Evolutionary conservation across 1,284 basidiomycete species (phyloP).

Genomic region (Phlebopus sp.): DNA sequence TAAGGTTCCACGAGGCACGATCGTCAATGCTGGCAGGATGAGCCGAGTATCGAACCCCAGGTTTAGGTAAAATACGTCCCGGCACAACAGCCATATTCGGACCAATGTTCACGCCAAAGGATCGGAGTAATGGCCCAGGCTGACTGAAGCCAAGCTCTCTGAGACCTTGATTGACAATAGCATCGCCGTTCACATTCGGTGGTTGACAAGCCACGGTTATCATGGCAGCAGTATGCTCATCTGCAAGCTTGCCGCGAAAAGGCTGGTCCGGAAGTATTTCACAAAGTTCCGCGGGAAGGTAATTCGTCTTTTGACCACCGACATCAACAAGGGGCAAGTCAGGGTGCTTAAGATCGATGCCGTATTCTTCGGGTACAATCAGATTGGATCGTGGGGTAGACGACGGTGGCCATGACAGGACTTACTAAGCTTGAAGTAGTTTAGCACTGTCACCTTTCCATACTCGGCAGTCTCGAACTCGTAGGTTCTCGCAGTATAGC

Average conservation of each 20-base stretch:
- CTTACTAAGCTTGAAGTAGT: constrained; percentile 67
- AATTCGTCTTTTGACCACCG: constrained; percentile 56
- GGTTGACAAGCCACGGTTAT: constrained; percentile 67
- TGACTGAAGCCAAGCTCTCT: constrained; percentile 57
- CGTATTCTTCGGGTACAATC: constrained; percentile 50
- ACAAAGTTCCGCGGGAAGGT: constrained; percentile 70
- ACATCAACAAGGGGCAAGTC: constrained; percentile 67
- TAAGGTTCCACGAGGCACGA: constrained; percentile 68
- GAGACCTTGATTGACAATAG: constrained; percentile 61
- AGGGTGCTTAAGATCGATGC: constrained; percentile 49
- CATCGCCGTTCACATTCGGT: constrained; percentile 65
- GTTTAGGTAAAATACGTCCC: constrained; percentile 63
- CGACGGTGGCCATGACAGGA: constrained; percentile 9
- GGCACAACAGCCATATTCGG: constrained; percentile 74
- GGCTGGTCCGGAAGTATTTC: constrained; percentile 71
- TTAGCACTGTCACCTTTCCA: constrained; percentile 54
- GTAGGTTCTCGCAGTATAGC: constrained; percentile 48
- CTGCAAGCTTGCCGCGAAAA: constrained; percentile 67
- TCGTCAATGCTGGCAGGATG: constrained; percentile 52
- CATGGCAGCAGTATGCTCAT: constrained; percentile 73
- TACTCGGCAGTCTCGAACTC: constrained; percentile 58
- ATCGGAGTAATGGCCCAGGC: constrained; percentile 42
- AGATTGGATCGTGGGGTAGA: constrained; percentile 1
- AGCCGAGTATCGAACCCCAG: constrained; percentile 53
- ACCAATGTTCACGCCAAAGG: constrained; percentile 64